These are phyloP conservation scores for Lactifluus piperatus DNA, from an alignment of 768 basidiomycete species.

Conservation along the genomic window DNA sequence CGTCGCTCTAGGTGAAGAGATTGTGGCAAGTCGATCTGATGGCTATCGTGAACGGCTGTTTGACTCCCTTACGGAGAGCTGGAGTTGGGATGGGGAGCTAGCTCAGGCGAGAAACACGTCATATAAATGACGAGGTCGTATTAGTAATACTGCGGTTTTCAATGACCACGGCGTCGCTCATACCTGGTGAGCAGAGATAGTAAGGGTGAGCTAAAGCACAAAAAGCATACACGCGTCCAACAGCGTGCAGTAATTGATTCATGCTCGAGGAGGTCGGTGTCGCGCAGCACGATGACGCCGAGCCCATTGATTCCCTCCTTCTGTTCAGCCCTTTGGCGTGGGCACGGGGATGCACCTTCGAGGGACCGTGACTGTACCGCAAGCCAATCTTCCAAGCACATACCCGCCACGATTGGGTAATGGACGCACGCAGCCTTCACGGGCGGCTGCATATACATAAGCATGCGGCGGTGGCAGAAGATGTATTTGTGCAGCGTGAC, in stretches of 20 bases:
- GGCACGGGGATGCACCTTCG: too few species aligned
- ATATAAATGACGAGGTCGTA: conserved; percentile 78
- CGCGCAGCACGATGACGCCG: conserved; percentile 72
- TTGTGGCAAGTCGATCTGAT: conserved; percentile 47
- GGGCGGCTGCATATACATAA: conserved; percentile 73
- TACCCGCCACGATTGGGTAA: too few species aligned
- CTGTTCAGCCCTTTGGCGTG: conserved; percentile 34
- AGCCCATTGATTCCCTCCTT: conserved; percentile 55
- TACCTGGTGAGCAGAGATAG: conserved; percentile 34
- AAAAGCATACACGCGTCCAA: conserved; percentile 70
- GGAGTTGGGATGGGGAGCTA: conserved; percentile 51
- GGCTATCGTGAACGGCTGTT: too few species aligned
- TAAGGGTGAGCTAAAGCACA: neutral
- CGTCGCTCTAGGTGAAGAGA: conserved; percentile 82
- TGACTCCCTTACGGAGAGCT: conserved; percentile 47
- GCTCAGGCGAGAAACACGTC: conserved; percentile 52
- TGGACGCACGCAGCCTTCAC: conserved; percentile 73
- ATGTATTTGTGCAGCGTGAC: too few species aligned
- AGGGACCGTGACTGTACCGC: neutral
- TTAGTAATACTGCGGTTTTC: conserved; percentile 74
- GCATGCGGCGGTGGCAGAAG: too few species aligned
- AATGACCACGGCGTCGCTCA: conserved; percentile 77
- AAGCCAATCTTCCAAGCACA: conserved; percentile 41
- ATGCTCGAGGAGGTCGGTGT: conserved; percentile 52
- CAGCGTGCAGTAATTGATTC: conserved; percentile 55